Percentiles rank a stretch among this genome's conserved stretches.
Evolutionary conservation across 179 eudicot species (phyloP).

Genomic region (Silene vulgaris): DNA sequence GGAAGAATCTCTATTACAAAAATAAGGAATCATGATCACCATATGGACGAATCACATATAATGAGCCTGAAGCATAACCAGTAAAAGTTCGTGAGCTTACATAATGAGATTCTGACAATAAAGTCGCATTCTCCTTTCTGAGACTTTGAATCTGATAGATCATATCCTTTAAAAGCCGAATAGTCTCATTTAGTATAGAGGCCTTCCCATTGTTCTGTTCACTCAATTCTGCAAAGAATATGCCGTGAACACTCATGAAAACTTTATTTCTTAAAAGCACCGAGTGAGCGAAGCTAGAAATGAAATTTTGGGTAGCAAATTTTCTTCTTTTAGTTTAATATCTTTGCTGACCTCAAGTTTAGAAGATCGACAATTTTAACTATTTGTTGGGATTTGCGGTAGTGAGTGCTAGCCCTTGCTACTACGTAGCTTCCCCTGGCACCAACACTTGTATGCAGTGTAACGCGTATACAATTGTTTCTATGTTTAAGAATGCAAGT

Average conservation of each 20-base stretch:
- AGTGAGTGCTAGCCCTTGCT: too few relatives aligned
- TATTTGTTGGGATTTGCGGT: too few relatives aligned
- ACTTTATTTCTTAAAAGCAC: not conserved
- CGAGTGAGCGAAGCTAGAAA: not conserved
- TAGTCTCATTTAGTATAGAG: constrained; percentile 53
- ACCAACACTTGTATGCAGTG: not conserved
- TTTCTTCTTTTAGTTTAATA: too few relatives aligned
- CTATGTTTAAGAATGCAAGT: not conserved
- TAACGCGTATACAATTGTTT: not conserved
- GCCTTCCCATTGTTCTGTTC: constrained; percentile 75
- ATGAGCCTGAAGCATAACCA: constrained; percentile 2
- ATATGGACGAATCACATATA: not conserved
- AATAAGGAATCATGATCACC: too few relatives aligned
- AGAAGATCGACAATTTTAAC: too few relatives aligned
- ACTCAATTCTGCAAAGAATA: constrained; percentile 42
- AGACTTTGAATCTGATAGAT: constrained; percentile 53
- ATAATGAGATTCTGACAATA: constrained; percentile 72
- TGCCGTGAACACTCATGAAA: not conserved
- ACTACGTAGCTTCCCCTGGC: too few relatives aligned
- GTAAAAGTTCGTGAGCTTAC: constrained; percentile 38
- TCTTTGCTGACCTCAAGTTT: too few relatives aligned
- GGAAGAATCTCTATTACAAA: too few relatives aligned
- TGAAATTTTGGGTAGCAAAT: too few relatives aligned
- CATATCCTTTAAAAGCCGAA: constrained; percentile 53
- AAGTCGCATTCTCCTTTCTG: constrained; percentile 55